Conservation (phyloP, 768 basidiomycete species). For the Mycena polygramma region DNA sequence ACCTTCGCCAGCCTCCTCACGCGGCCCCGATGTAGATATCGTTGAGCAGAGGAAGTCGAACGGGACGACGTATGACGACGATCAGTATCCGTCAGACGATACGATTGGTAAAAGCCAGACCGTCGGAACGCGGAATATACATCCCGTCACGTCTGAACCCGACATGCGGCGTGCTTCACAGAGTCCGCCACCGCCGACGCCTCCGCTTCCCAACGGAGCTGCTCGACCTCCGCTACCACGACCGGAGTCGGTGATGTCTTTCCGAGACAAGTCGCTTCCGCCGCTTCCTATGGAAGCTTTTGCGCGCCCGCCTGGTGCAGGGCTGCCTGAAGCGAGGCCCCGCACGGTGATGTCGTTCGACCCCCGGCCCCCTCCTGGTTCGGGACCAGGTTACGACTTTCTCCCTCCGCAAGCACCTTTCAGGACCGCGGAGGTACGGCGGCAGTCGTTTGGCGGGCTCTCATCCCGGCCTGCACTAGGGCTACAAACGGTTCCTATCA, state of each 20-base stretch:
- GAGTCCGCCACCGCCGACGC: conserved; percentile 21
- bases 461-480: conserved; percentile 67
- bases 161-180: conserved; percentile 66
- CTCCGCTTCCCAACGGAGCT: conserved; percentile 48
- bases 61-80: conserved; percentile 56
- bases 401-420: conserved; percentile 75
- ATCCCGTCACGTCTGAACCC: conserved; percentile 71
- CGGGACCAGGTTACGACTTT: conserved; percentile 63
- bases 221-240: conserved; percentile 37
- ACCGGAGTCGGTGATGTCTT: conserved; percentile 39
- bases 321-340: conserved; percentile 68
- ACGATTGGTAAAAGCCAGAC: conserved; percentile 48
- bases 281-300: conserved; percentile 73
- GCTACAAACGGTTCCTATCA: conserved; percentile 64
- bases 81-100: conserved; percentile 49
- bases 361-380: conserved; percentile 62
- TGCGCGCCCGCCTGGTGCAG: conserved; percentile 58
- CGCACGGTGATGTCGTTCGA: conserved; percentile 77
- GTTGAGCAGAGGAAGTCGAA: conserved; percentile 57
- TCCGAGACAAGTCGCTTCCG: conserved; percentile 81
- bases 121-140: conserved; percentile 55
- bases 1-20: conserved; percentile 83
- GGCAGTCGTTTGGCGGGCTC: conserved; percentile 84
- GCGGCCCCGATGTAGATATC: conserved; percentile 68
- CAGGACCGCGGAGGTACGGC: conserved; percentile 65